Percentiles rank a stretch among this genome's conserved stretches.
Evolutionary conservation across 257 asterid species (phyloP).

Genomic region (Rhazya stricta): DNA sequence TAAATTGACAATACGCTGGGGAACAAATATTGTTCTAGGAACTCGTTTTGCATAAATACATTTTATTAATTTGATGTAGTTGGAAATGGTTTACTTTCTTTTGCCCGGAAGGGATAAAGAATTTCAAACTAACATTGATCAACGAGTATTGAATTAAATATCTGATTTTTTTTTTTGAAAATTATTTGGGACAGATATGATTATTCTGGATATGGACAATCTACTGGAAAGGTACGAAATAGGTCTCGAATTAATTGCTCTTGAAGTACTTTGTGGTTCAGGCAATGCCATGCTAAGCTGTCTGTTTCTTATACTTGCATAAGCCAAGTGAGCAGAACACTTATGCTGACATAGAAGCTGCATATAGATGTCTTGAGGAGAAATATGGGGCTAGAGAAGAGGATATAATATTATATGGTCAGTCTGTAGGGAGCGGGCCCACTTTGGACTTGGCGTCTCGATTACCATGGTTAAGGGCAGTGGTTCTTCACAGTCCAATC

Average conservation of each 20-base stretch:
- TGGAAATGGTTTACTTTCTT: not conserved
- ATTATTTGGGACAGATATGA: conserved; percentile 57
- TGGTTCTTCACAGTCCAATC: conserved; percentile 96
- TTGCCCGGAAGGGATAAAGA: not conserved
- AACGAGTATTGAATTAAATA: not conserved
- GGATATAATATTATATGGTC: conserved; percentile 84
- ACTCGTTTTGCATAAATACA: not conserved
- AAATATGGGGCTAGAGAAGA: conserved; percentile 84
- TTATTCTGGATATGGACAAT: conserved; percentile 90
- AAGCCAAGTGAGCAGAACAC: conserved; percentile 95
- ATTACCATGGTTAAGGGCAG: conserved; percentile 74
- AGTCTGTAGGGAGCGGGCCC: conserved; percentile 97
- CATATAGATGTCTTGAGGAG: conserved; percentile 70
- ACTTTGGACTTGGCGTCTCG: conserved; percentile 87
- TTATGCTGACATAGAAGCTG: conserved; percentile 92
- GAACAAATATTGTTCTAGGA: not conserved
- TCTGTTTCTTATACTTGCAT: conserved; percentile 17
- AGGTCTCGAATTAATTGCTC: not conserved
- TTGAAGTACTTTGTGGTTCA: not conserved
- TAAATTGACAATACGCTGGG: not conserved
- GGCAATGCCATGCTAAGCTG: conserved; percentile 23
- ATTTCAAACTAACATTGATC: not conserved
- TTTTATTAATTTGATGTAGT: not conserved
- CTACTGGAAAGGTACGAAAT: conserved; percentile 83
- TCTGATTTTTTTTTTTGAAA: not conserved